These are phyloP conservation scores for Vitis hybrid DNA, from an alignment of 177 flowering plant species.

Conservation along the genomic window DNA sequence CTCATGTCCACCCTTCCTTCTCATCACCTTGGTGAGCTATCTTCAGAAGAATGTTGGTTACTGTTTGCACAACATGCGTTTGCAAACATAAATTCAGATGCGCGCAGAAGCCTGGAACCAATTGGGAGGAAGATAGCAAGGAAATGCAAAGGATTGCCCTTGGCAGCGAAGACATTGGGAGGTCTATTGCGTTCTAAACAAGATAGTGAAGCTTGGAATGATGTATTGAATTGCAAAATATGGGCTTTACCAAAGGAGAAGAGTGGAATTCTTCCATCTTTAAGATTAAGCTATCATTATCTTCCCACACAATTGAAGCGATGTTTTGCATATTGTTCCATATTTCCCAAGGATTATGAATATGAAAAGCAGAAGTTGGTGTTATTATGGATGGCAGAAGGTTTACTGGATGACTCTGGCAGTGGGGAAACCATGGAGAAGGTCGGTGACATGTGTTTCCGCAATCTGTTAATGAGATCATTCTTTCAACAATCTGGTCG, in stretches of 20 bases:
- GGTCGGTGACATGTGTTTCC: slow-evolving; percentile 28
- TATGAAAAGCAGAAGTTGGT: slow-evolving; percentile 21
- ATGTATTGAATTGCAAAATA: slow-evolving; percentile 15
- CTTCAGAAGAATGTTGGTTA: slow-evolving; percentile 24
- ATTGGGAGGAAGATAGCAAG: slow-evolving; percentile 26
- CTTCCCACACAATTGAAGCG: slow-evolving; percentile 36
- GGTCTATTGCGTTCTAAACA: slow-evolving; percentile 18
- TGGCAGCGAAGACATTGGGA: slow-evolving; percentile 39
- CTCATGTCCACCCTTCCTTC: slow-evolving; percentile 5
- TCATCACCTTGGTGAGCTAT: slow-evolving; percentile 9
- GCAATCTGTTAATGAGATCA: slow-evolving; percentile 24
- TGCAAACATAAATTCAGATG: neutral
- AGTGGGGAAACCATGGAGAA: slow-evolving; percentile 22
- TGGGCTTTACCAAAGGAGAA: slow-evolving; percentile 24
- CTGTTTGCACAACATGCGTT: slow-evolving; percentile 25
- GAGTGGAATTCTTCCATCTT: slow-evolving; percentile 23
- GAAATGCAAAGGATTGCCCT: slow-evolving; percentile 49
- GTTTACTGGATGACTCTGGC: slow-evolving; percentile 11
- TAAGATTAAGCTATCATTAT: slow-evolving; percentile 31
- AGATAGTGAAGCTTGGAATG: slow-evolving; percentile 17
- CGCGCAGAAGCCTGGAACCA: slow-evolving; percentile 1
- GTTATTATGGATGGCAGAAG: slow-evolving; percentile 45
- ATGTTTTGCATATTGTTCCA: slow-evolving; percentile 38
- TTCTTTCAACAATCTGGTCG: slow-evolving; percentile 20
- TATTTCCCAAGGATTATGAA: slow-evolving; percentile 35